Conservation (phyloP, 306 rosid genomes). For the Castanea sativa region DNA sequence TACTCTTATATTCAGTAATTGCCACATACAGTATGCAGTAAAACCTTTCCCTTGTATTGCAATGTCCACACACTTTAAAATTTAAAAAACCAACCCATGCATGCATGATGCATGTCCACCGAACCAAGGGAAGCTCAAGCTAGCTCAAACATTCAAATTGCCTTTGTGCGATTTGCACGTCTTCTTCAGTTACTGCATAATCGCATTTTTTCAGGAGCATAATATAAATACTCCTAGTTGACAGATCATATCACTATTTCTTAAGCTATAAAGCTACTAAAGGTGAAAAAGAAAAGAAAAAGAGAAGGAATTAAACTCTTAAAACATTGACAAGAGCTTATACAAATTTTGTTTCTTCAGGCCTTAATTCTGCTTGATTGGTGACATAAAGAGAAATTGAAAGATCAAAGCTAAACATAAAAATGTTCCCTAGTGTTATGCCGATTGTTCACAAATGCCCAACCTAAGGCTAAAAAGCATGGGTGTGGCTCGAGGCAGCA, state of each 20-base stretch:
- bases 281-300: neutral
- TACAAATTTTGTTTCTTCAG: slow-evolving; percentile 18
- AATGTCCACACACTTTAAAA: neutral
- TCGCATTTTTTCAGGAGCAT: neutral
- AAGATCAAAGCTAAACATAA: slow-evolving; percentile 50
- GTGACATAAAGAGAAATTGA: slow-evolving; percentile 31
- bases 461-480: slow-evolving; percentile 34
- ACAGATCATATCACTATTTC: neutral
- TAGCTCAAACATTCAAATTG: neutral
- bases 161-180: too few relatives aligned
- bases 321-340: neutral
- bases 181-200: neutral
- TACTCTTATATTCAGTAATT: too few relatives aligned
- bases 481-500: fast-evolving
- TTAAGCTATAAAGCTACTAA: neutral
- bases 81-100: neutral
- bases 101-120: neutral
- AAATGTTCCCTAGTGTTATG: slow-evolving; percentile 62
- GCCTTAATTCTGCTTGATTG: slow-evolving; percentile 64
- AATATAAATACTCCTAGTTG: neutral
- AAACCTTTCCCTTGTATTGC: too few relatives aligned
- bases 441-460: slow-evolving; percentile 51
- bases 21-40: too few relatives aligned
- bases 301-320: neutral
- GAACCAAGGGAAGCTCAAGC: neutral